Base-by-base conservation (phyloP, 1,284 basidiomycete genomes). In the Ganoderma boninense region DNA sequence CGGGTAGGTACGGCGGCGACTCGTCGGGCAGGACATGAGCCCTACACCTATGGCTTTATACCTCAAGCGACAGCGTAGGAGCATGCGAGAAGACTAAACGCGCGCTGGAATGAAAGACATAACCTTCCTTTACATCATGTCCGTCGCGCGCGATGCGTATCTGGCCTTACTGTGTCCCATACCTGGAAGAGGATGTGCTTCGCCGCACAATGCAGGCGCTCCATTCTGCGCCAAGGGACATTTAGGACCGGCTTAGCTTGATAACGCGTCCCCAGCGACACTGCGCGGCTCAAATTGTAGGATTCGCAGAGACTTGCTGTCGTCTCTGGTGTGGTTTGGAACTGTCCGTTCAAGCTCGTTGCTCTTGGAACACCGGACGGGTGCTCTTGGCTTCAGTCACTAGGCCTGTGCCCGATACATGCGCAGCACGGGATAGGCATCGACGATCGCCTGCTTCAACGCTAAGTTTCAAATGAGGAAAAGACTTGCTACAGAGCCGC, bases 81-180 rank as follows among this genome's bases (percentile, higher is more conserved):
- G 57, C 18, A 38, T 16, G 13, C 43, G 35, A 42, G 42, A 23
- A 46, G 61, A 46, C 61, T 23, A 66, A 63, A 67, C 68, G 64
- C 64, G 66, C 49, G 68, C 52, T 32, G 64, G 46, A 54, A 40
- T 23, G 32, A 56, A 46, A 60, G 64, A 61, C 64, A 62, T 66
- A 69, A 44, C 60, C 23, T 7, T 66, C 64, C 67, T 63, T 46
- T 64, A 62, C 67, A 57, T 65, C 66, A 66, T 64, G 63, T 38
- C 54, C 23, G 38, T 11, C 38, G 38, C 60, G 38, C 16, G n/a
- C 32, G 38, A 43, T 2, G 26, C 23, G 20, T 8, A 23, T 4
- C 38, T 32, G 60, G 35, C 32, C 54, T 68, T 65, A 60, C 59
- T 69, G 38, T 61, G 52, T 65, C 66, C 68, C 64, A 69, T 69